Evolutionary conservation across 805 yeast genomes (phyloP).

Genomic region (Wickerhamiella azyma): DNA sequence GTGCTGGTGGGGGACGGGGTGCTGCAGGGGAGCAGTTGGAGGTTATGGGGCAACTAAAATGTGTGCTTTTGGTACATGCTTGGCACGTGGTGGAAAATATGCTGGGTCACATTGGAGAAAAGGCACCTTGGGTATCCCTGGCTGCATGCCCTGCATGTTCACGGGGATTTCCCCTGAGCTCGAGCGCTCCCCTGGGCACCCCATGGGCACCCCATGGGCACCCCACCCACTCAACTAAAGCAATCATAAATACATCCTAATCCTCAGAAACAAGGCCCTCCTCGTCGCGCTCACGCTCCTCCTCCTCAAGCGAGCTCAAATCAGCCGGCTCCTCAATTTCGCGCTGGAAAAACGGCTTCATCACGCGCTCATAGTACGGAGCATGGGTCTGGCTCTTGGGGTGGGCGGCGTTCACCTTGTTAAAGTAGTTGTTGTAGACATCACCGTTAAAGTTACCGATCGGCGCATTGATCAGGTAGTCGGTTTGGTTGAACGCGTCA

Average conservation of each 20-base stretch:
- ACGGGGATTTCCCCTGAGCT: no score
- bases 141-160: no score
- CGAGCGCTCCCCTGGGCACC: no score
- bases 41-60: no score
- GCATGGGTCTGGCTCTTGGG: constrained; percentile 36
- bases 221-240: neutral
- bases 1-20: no score
- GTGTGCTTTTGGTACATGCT: no score
- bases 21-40: no score
- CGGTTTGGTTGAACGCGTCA: constrained; percentile 69
- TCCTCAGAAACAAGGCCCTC: neutral
- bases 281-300: constrained; percentile 10
- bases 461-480: constrained; percentile 64
- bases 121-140: no score
- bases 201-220: no score
- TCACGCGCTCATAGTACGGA: constrained; percentile 34
- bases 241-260: neutral
- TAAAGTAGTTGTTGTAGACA: constrained; percentile 63
- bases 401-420: constrained; percentile 40
- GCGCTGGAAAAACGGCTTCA: constrained; percentile 27
- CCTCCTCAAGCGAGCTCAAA: constrained; percentile 12
- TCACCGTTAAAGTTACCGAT: constrained; percentile 71
- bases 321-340: constrained; percentile 17
- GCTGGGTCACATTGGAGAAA: no score
- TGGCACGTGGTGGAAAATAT: no score